Evolutionary conservation across 257 asterid species (phyloP).

Genomic region (Lycium barbarum): DNA sequence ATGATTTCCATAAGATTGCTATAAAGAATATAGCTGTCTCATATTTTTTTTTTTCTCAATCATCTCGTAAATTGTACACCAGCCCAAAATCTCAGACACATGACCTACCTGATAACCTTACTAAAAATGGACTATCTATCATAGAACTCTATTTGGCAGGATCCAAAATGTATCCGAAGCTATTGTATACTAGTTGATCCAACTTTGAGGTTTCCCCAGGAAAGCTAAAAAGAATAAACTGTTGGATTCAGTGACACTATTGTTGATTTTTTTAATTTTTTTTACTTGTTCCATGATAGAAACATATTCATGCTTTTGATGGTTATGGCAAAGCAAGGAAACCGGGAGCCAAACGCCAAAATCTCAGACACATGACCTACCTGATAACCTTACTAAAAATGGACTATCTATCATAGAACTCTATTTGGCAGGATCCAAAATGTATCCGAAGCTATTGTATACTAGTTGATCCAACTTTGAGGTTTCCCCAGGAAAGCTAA

Average conservation of each 20-base stretch:
- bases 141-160: neutral
- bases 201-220: neutral
- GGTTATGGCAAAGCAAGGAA: constrained; percentile 16
- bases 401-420: neutral
- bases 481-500: neutral
- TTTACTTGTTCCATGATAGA: neutral
- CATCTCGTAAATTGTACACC: neutral
- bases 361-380: neutral
- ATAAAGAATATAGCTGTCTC: neutral
- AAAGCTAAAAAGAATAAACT: neutral
- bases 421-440: neutral
- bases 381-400: neutral
- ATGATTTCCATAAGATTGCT: neutral
- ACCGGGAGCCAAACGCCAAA: neutral
- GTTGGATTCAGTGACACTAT: neutral
- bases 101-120: neutral
- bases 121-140: neutral
- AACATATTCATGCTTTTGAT: neutral
- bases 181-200: neutral
- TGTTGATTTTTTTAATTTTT: neutral
- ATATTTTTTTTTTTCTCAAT: neutral
- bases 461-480: neutral
- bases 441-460: constrained; percentile 6
- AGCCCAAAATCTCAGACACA: neutral
- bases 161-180: constrained; percentile 2